Evolutionary conservation across 2,329 filamentous ascomycete species (phyloP), one percentile per base, ranked within the genome.

Genomic region (Sporothrix phasma): DNA sequence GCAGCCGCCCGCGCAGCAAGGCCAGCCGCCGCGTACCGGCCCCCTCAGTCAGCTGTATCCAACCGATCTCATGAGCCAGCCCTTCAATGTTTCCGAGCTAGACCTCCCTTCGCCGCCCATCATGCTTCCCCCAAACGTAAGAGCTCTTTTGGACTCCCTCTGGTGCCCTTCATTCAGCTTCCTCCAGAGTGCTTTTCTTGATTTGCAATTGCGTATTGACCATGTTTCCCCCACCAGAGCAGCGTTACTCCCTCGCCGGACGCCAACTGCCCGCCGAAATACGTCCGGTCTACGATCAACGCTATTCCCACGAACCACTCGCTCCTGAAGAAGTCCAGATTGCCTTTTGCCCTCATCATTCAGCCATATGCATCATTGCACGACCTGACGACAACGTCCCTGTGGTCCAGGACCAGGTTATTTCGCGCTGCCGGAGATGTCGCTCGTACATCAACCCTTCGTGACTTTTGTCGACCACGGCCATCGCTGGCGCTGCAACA

Each of bases 401-500:
- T 6, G 86, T 99, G 58, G 89, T 97, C 31, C 89, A 96, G 73
- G 94, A 99, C 74, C 94, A 97, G 77, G 90, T 97, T 68, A 99
- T 99, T 74, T 95, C 93, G 64, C 88, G 94, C 72, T 99, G 94
- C 80, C 86, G 94, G 75, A 88, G 94, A 77, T 99, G 94, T 78
- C 84, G 94, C 70, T 94, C 93, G 64, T 97, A 97, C 75, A 97
- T 97, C 80, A 97, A 97, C 92, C 94, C 13, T 99, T 93, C 70
- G 94, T 96, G 66, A 91, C 90, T 54, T 99, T 99, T 78, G 80
- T 99, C 66, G 94, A 99, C 71, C 91, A 97, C 73, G 94, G 94
- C 54, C 94, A 99, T 77, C 85, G 94, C 73, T 99, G 94, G 94
- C 88, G 93, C 72, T 99, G 94, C 80, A 99, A 99, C 78, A 97